Evolutionary conservation across 1,139 yeast species (phyloP).

Genomic region (Taiozyma sp.): DNA sequence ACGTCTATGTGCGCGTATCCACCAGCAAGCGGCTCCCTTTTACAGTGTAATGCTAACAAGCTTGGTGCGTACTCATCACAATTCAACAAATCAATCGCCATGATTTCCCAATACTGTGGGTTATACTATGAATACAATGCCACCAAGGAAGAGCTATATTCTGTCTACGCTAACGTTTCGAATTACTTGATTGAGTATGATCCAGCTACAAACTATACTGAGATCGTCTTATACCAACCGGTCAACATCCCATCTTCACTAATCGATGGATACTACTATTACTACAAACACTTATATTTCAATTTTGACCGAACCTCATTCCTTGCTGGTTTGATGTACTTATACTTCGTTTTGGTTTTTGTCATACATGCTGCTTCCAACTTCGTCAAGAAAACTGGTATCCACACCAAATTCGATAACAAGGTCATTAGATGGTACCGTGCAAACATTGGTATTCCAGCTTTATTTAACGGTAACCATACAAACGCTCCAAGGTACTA

Average conservation of each 20-base stretch:
- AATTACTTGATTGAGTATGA: constrained; percentile 3
- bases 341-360: constrained; percentile 9
- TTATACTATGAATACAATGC: neutral
- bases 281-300: constrained; percentile 1
- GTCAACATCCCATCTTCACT: neutral
- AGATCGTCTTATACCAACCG: neutral
- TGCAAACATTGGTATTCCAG: constrained; percentile 16
- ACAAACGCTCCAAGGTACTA: constrained; percentile 5
- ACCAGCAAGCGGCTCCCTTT: constrained; percentile 13
- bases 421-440: constrained; percentile 14
- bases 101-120: neutral
- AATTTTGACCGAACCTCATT: constrained; percentile 7
- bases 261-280: neutral
- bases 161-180: constrained; percentile 16
- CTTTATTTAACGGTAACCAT: constrained; percentile 14
- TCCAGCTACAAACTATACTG: constrained; percentile 2
- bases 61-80: constrained; percentile 7
- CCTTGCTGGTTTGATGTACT: constrained; percentile 9
- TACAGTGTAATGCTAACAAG: constrained; percentile 8
- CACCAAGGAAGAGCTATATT: neutral
- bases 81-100: constrained; percentile 10
- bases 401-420: constrained; percentile 9
- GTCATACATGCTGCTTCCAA: constrained; percentile 4
- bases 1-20: constrained; percentile 11
- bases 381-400: constrained; percentile 12